Conservation (phyloP, 2,329 filamentous ascomycete species). For the Didymella pinodella region DNA sequence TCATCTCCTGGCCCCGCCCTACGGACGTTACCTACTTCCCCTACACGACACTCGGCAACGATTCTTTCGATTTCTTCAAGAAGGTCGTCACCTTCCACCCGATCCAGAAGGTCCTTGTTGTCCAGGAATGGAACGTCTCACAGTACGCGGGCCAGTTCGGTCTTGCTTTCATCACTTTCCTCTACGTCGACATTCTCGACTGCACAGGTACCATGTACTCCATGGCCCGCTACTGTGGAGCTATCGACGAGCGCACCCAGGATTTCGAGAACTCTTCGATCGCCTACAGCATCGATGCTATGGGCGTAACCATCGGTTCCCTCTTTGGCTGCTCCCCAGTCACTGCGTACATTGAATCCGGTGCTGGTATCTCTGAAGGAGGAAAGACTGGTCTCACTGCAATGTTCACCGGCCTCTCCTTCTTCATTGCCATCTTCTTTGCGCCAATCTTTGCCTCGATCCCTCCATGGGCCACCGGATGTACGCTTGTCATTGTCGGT, state of each 20-base stretch:
- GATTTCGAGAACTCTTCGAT: constrained; percentile 87
- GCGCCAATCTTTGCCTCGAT: constrained; percentile 90
- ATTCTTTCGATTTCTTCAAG: constrained; percentile 84
- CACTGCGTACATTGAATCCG: constrained; percentile 88
- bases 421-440: constrained; percentile 83
- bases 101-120: constrained; percentile 73
- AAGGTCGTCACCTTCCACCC: constrained; percentile 84
- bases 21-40: constrained; percentile 85
- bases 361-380: constrained; percentile 87
- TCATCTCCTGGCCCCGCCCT: constrained; percentile 85
- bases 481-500: constrained; percentile 87
- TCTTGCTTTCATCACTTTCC: constrained; percentile 84
- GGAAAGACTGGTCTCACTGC: constrained; percentile 86
- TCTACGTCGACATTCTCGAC: constrained; percentile 90
- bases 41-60: constrained; percentile 71
- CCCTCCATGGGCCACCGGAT: constrained; percentile 87
- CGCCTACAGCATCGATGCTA: constrained; percentile 83
- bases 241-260: constrained; percentile 81
- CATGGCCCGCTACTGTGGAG: constrained; percentile 84
- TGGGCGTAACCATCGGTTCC: constrained; percentile 81
- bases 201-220: constrained; percentile 87
- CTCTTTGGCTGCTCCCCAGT: constrained; percentile 81
- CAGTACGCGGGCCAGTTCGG: constrained; percentile 78
- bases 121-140: constrained; percentile 76
- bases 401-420: constrained; percentile 79